Percentiles rank a stretch among this genome's conserved stretches.
Conservation (phyloP, 1,139 yeast genomes). For the Magnusiomyces suaveolens region DNA sequence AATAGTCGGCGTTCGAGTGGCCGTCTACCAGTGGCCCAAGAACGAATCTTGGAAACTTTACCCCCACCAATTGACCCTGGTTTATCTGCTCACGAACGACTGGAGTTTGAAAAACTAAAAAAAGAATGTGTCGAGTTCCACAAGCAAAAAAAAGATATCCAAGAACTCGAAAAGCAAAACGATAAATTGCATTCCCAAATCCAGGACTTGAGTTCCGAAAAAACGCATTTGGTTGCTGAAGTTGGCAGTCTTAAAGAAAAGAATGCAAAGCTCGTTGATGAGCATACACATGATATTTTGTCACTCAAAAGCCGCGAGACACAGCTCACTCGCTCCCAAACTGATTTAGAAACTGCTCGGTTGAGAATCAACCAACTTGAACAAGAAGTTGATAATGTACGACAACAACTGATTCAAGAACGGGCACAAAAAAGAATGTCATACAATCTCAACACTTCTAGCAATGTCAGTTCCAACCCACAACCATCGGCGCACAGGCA, state of each 20-base stretch:
- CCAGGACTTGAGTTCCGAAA: conserved; percentile 40
- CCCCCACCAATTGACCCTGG: conserved; percentile 11
- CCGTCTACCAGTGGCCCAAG: background rate
- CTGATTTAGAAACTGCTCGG: conserved; percentile 40
- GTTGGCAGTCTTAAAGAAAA: conserved; percentile 30
- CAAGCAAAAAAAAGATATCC: conserved; percentile 39
- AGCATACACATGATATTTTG: conserved; percentile 43
- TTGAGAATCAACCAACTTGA: background rate
- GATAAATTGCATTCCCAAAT: conserved; percentile 35
- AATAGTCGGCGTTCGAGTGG: background rate
- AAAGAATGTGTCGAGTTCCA: conserved; percentile 45
- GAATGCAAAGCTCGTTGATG: conserved; percentile 29
- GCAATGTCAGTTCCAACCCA: background rate
- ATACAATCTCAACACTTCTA: background rate
- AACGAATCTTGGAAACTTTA: background rate
- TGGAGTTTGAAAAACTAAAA: conserved; percentile 46
- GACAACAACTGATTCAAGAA: background rate
- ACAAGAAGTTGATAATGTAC: background rate
- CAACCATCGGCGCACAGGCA: background rate
- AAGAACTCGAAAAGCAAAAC: conserved; percentile 43
- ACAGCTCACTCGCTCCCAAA: conserved; percentile 47
- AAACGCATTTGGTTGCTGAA: conserved; percentile 38
- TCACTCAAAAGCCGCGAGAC: conserved; percentile 57
- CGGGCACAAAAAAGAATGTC: background rate
- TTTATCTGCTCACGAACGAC: conserved; percentile 27